Percentiles rank a stretch among this genome's conserved stretches.
phyloP scores from a whole-genome alignment of 352 stramenopile species.

The Pythium apleroticum region DNA sequence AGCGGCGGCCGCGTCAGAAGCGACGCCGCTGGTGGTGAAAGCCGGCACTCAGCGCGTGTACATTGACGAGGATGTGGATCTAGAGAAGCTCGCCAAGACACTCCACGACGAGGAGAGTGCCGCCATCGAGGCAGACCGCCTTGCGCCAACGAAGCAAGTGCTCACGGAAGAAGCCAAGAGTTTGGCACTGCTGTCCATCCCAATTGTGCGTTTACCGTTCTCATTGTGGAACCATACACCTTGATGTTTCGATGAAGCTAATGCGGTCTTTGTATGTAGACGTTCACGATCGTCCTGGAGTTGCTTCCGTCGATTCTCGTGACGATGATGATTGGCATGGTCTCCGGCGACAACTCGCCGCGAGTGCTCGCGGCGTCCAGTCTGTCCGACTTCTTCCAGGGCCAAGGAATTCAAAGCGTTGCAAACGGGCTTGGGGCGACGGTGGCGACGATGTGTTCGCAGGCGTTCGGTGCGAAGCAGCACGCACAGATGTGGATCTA shows the following conservation, averaged over 20 bases:
- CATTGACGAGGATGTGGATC: constrained; percentile 11
- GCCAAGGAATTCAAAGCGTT: constrained; percentile 24
- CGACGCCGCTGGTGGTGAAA: constrained; percentile 19
- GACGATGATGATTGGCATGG: constrained; percentile 22
- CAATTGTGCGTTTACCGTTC: constrained; percentile 20
- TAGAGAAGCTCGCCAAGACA: constrained; percentile 10
- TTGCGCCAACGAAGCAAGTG: neutral
- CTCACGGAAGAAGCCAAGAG: constrained; percentile 13
- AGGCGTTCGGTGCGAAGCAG: constrained; percentile 41
- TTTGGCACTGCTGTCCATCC: constrained; percentile 19
- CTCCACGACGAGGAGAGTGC: constrained; percentile 8
- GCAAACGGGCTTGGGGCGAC: constrained; percentile 32
- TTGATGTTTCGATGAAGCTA: constrained; percentile 2
- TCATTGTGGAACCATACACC: constrained; percentile 9
- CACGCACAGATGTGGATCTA: constrained; percentile 42
- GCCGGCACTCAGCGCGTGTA: constrained; percentile 4
- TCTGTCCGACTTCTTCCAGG: constrained; percentile 26
- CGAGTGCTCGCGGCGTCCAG: constrained; percentile 15
- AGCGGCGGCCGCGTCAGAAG: constrained; percentile 4
- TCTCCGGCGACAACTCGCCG: constrained; percentile 1
- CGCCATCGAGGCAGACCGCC: neutral
- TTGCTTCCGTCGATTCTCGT: constrained; percentile 10
- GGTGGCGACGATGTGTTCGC: constrained; percentile 44
- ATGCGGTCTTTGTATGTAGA: constrained; percentile 13
- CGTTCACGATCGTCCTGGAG: constrained; percentile 12